Conservation (phyloP, 1,139 yeast species). For the Scheffersomyces titani region DNA sequence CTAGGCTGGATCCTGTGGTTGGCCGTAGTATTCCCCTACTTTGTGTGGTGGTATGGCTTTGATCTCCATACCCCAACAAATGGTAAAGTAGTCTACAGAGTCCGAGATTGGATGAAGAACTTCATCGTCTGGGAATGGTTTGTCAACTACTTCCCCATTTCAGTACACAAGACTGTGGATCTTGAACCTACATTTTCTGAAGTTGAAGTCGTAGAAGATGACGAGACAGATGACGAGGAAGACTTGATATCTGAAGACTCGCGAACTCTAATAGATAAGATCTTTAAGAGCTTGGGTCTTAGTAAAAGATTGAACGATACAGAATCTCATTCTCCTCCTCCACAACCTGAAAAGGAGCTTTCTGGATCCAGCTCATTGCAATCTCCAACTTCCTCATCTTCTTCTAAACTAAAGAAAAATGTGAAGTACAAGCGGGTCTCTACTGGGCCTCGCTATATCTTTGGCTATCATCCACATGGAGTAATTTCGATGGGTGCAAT, state of each 20-base stretch:
- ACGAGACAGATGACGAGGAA: conserved; percentile 41
- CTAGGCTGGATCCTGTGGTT: conserved; percentile 77
- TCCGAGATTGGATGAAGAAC: conserved; percentile 59
- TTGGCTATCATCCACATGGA: conserved; percentile 97
- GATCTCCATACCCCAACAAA: conserved; percentile 68
- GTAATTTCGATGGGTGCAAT: conserved; percentile 91
- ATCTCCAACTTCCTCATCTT: conserved; percentile 5
- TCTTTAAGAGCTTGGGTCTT: conserved; percentile 41
- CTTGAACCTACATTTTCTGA: conserved; percentile 72
- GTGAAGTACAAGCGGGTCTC: conserved; percentile 29
- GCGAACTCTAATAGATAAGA: conserved; percentile 36
- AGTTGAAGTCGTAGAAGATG: conserved; percentile 24
- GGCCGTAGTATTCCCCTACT: conserved; percentile 50
- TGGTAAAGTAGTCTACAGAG: conserved; percentile 64
- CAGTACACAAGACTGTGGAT: conserved; percentile 68
- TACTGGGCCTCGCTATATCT: conserved; percentile 80
- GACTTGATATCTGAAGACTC: conserved; percentile 44
- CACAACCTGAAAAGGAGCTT: conserved; percentile 5
- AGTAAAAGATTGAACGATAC: conserved; percentile 39
- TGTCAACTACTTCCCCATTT: conserved; percentile 78
- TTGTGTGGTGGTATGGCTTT: conserved; percentile 60
- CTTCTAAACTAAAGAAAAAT: not conserved
- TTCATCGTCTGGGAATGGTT: conserved; percentile 71
- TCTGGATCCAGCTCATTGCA: conserved; percentile 5
- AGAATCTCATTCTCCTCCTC: conserved; percentile 18